These are phyloP conservation scores for Diaporthe ilicicola DNA, from an alignment of 2,329 filamentous ascomycete species.

Conservation along the genomic window DNA sequence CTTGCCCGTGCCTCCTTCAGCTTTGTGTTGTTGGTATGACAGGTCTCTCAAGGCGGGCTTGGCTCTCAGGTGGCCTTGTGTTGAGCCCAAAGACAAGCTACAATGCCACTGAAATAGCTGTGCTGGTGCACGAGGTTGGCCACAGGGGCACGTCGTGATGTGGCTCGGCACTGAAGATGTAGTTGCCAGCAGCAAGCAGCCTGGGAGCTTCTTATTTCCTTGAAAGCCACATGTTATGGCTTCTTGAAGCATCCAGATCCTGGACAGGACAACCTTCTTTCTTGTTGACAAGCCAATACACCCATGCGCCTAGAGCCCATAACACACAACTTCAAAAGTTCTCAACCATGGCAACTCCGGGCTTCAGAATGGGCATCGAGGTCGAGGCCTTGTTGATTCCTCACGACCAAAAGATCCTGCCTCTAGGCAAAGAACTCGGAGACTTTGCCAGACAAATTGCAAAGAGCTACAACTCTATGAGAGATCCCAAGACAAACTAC, in stretches of 20 bases:
- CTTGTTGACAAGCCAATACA: too few species aligned
- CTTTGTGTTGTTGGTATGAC: background rate
- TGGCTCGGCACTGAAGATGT: background rate
- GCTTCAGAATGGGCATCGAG: background rate
- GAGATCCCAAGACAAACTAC: background rate
- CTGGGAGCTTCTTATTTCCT: too few species aligned
- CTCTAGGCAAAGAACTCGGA: background rate
- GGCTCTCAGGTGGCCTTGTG: background rate
- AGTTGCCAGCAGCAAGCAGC: too few species aligned
- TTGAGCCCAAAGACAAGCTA: background rate
- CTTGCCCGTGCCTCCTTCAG: background rate
- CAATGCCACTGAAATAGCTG: background rate
- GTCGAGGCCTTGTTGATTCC: background rate
- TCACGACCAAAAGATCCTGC: background rate
- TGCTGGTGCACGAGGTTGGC: background rate
- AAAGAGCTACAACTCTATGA: background rate
- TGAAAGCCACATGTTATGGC: background rate
- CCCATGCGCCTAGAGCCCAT: background rate
- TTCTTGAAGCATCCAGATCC: background rate
- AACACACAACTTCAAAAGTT: background rate
- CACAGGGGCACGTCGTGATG: background rate
- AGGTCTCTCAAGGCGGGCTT: background rate
- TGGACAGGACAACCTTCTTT: background rate
- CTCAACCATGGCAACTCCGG: background rate
- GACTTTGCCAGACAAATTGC: background rate